phyloP scores from a whole-genome alignment of 1,284 basidiomycete genomes.

The Marasmius tenuissimus region DNA sequence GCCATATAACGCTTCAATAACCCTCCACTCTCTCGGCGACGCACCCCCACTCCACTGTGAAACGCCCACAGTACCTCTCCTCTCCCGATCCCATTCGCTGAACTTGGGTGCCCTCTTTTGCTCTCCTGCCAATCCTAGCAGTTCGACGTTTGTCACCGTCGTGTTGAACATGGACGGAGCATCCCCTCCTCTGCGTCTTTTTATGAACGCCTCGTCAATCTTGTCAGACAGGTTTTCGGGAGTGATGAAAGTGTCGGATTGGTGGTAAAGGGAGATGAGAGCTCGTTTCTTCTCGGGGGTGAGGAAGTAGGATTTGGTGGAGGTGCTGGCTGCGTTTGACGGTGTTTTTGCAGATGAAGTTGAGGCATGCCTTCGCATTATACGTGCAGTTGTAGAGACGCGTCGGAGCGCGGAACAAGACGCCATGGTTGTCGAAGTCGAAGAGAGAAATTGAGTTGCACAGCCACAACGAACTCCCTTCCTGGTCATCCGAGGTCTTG shows the following conservation, averaged over 20 bases:
- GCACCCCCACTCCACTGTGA: conserved; percentile 33
- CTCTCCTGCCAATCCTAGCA: conserved; percentile 23
- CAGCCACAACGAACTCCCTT: conserved; percentile 3
- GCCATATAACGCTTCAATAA: conserved; percentile 63
- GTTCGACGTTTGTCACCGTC: conserved; percentile 11
- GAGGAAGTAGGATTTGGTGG: conserved; percentile 31
- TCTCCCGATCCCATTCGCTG: conserved; percentile 35
- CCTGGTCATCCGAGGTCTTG: background rate
- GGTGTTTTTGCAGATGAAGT: conserved; percentile 8
- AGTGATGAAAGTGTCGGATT: conserved; percentile 64
- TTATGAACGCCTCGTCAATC: conserved; percentile 62
- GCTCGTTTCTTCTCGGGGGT: conserved; percentile 67
- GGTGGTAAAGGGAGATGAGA: conserved; percentile 72
- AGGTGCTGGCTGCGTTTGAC: conserved; percentile 19
- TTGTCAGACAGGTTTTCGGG: conserved; percentile 60
- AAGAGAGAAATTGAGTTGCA: conserved; percentile 1
- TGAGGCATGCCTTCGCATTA: conserved; percentile 2
- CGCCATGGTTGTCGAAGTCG: background rate
- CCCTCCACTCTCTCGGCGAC: conserved; percentile 41
- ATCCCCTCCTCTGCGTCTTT: background rate
- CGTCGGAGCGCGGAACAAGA: background rate
- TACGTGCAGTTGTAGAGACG: background rate
- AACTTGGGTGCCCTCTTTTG: conserved; percentile 39
- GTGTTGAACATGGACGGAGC: background rate
- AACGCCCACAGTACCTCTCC: conserved; percentile 10